phyloP scores from a whole-genome alignment of 2,329 filamentous ascomycete species.

The Colletotrichum sojae region DNA sequence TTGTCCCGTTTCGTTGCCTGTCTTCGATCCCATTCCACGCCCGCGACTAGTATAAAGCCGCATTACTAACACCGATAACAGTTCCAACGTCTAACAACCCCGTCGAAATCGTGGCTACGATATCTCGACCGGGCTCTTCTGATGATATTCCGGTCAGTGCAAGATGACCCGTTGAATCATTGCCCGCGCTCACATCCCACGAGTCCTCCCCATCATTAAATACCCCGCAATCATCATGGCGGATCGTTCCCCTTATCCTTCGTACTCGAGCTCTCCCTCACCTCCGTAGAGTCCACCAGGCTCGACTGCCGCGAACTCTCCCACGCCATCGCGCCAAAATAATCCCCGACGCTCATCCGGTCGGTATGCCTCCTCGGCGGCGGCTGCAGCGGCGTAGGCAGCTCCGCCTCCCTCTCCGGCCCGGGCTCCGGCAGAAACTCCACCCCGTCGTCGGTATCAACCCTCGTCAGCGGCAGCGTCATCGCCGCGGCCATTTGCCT shows the following conservation, averaged over 20 bases:
- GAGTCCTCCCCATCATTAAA: background rate
- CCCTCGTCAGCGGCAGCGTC: slow-evolving; percentile 10
- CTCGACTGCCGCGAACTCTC: background rate
- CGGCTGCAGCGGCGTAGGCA: slow-evolving; percentile 25
- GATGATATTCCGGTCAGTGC: no score
- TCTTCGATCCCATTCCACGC: no score
- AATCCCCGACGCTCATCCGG: background rate
- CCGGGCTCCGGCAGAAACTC: slow-evolving; percentile 6
- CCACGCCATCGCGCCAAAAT: slow-evolving; percentile 13
- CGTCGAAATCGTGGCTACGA: no score
- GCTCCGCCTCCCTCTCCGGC: background rate
- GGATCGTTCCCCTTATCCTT: background rate
- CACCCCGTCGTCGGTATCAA: slow-evolving; percentile 33
- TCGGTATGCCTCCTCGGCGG: slow-evolving; percentile 22
- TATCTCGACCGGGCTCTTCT: no score
- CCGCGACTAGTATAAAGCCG: no score
- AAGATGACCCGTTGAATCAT: no score
- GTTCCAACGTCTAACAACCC: no score
- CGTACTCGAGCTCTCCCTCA: background rate
- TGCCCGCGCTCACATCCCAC: no score
- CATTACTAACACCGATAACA: no score
- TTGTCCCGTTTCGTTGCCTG: no score
- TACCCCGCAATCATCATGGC: background rate
- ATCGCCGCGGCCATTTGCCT: background rate
- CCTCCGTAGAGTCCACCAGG: background rate